Conservation (phyloP, 345 rosid genomes). For the Kandelia obovata region DNA sequence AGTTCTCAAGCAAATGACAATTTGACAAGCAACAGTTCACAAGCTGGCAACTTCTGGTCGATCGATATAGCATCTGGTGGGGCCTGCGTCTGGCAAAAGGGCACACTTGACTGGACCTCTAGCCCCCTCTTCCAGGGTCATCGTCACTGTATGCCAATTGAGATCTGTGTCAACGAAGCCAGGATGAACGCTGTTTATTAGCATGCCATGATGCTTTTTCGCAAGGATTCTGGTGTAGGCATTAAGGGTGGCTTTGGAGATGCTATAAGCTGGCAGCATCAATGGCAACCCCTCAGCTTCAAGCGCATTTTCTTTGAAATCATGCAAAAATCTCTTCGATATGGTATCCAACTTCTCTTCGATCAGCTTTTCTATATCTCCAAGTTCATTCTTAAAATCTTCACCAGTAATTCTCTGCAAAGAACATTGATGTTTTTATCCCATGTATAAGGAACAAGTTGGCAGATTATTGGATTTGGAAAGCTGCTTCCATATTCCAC, state of each 20-base stretch:
- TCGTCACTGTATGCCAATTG: constrained; percentile 45
- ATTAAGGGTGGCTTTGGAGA: constrained; percentile 46
- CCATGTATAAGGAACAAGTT: too few relatives aligned
- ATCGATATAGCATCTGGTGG: constrained; percentile 46
- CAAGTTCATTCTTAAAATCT: constrained; percentile 31
- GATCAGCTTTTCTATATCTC: constrained; percentile 29
- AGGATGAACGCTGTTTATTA: constrained; percentile 54
- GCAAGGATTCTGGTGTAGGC: constrained; percentile 55
- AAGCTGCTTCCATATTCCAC: too few relatives aligned
- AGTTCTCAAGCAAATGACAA: too few relatives aligned
- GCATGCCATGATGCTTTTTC: constrained; percentile 39
- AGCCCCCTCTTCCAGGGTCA: constrained; percentile 44
- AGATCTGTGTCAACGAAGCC: constrained; percentile 51
- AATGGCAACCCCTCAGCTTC: constrained; percentile 51
- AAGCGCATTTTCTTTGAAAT: constrained; percentile 32
- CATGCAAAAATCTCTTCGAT: constrained; percentile 35
- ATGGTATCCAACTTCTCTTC: constrained; percentile 42
- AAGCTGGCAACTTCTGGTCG: constrained; percentile 41
- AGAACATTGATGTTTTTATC: neutral
- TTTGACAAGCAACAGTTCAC: constrained; percentile 12
- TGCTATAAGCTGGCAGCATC: constrained; percentile 51
- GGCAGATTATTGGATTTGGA: too few relatives aligned
- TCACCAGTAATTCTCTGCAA: constrained; percentile 45
- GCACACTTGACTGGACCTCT: constrained; percentile 49
- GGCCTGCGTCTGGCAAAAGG: constrained; percentile 44